A percentile compares a stretch with the other conserved stretches of the same genome.
These are phyloP conservation scores for Paracoccidioides brasiliensis DNA, from an alignment of 2,329 filamentous ascomycete species.

Conservation along the genomic window DNA sequence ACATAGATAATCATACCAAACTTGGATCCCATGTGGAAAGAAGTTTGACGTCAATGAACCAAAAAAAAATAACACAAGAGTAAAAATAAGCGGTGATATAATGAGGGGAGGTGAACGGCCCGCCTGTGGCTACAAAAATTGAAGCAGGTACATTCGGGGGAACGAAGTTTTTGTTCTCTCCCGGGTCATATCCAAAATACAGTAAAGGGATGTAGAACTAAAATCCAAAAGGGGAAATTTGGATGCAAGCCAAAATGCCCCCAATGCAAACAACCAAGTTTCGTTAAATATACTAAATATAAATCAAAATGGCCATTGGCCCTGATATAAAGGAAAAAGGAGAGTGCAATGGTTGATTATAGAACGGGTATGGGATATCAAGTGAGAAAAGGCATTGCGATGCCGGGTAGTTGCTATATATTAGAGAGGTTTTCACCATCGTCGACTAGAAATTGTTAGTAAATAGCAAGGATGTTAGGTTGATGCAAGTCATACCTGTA, in stretches of 20 bases:
- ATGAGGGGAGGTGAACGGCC: neutral
- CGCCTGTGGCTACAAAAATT: neutral
- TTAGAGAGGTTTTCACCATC: constrained; percentile 23
- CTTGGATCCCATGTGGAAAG: neutral
- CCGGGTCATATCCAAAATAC: neutral
- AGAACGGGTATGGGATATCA: constrained; percentile 12
- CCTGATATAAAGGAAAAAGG: neutral
- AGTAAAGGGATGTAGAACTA: neutral
- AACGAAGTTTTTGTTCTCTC: neutral
- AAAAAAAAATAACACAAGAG: neutral
- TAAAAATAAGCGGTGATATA: neutral
- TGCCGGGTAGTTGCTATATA: neutral
- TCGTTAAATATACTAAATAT: constrained; percentile 1
- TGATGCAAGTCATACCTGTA: constrained; percentile 22
- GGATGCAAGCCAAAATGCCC: neutral
- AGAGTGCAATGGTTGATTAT: constrained; percentile 2
- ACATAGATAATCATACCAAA: neutral
- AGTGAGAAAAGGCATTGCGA: constrained; percentile 3
- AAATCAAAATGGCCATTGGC: constrained; percentile 3
- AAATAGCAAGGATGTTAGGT: neutral
- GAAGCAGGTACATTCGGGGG: neutral
- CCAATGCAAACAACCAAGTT: neutral
- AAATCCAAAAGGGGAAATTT: constrained; percentile 7
- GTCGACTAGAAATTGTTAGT: constrained; percentile 20
- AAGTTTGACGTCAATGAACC: neutral